Evolutionary conservation across 2,329 filamentous ascomycete genomes (phyloP).

Genomic region (Albophoma yamanashiensis): DNA sequence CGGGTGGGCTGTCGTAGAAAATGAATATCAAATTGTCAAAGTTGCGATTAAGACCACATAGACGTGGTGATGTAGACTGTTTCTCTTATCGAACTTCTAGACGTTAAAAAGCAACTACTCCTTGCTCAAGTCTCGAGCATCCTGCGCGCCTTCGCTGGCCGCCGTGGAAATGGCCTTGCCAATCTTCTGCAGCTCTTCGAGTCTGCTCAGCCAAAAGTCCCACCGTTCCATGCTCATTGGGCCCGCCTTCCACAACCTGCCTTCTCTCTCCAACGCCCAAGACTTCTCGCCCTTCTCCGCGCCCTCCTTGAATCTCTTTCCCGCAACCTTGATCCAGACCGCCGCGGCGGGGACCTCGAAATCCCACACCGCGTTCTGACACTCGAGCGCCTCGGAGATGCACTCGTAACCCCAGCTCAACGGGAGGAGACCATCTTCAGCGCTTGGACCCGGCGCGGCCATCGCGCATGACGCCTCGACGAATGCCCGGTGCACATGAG

Average conservation of each 20-base stretch:
- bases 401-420: not conserved
- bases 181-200: not conserved
- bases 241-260: not conserved
- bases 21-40: no score
- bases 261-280: not conserved
- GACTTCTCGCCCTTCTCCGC: not conserved
- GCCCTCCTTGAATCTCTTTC: not conserved
- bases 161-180: not conserved
- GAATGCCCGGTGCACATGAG: not conserved
- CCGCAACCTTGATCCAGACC: not conserved
- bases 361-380: not conserved
- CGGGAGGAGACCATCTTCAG: not conserved
- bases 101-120: not conserved
- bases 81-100: not conserved
- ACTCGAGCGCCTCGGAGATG: not conserved
- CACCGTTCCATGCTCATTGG: not conserved
- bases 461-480: not conserved
- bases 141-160: not conserved
- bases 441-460: not conserved
- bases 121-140: not conserved
- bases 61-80: not conserved
- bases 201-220: not conserved
- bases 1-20: no score
- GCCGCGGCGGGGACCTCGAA: not conserved
- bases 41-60: not conserved